Percentiles rank a stretch among this genome's conserved stretches.
These are phyloP conservation scores for Trichophyton benhamiae DNA, from an alignment of 2,329 filamentous ascomycete genomes.

Conservation along the genomic window DNA sequence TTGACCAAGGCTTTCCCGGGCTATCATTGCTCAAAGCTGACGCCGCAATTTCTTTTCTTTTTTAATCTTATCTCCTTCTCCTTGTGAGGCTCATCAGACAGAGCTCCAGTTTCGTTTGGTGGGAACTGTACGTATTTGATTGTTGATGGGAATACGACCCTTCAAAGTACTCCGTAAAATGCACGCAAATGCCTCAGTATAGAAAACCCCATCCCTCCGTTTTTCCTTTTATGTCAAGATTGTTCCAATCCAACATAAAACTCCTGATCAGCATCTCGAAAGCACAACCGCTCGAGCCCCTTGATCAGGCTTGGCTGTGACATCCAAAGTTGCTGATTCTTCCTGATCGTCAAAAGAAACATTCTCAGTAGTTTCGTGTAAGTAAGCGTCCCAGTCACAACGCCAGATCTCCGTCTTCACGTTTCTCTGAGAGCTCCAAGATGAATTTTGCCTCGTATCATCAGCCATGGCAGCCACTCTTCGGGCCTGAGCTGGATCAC, in stretches of 20 bases:
- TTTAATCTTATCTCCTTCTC: too few species aligned
- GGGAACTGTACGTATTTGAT: too few species aligned
- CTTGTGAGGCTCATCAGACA: too few species aligned
- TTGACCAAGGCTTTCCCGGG: too few species aligned
- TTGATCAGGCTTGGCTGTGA: background rate
- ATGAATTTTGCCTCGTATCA: background rate
- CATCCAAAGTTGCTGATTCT: background rate
- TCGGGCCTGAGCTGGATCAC: conserved; percentile 22
- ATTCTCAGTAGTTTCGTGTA: background rate
- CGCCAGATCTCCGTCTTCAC: conserved; percentile 13
- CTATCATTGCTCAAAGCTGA: background rate
- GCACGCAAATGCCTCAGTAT: too few species aligned
- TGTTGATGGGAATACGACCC: too few species aligned
- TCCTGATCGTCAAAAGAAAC: background rate
- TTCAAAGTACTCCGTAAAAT: too few species aligned
- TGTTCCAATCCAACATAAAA: too few species aligned
- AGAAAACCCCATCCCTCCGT: too few species aligned
- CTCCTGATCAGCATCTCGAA: background rate
- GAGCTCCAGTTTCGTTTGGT: too few species aligned
- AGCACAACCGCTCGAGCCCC: conserved; percentile 14
- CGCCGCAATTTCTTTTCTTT: background rate
- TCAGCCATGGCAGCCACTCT: conserved; percentile 18
- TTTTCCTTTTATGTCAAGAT: too few species aligned
- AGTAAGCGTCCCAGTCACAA: conserved; percentile 8
- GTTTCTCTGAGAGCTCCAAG: background rate